Evolutionary conservation across 805 yeast genomes (phyloP).

Genomic region (Myxozyma udenii): DNA sequence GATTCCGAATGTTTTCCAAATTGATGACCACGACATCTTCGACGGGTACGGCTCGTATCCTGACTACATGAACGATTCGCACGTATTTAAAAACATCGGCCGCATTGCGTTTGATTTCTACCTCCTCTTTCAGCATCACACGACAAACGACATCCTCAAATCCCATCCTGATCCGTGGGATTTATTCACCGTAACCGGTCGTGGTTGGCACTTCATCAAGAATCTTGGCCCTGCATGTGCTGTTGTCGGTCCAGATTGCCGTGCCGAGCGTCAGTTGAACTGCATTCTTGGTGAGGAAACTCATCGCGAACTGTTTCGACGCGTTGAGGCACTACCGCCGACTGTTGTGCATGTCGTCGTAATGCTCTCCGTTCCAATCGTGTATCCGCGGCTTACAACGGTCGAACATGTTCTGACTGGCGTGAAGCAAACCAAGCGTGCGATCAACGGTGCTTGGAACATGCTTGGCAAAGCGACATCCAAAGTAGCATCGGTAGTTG

Average conservation of each 20-base stretch:
- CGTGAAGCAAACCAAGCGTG: slow-evolving; percentile 39
- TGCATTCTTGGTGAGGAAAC: slow-evolving; percentile 55
- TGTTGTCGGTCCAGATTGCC: slow-evolving; percentile 81
- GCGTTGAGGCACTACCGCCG: slow-evolving; percentile 57
- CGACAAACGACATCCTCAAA: slow-evolving; percentile 42
- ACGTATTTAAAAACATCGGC: slow-evolving; percentile 70
- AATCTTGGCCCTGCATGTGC: slow-evolving; percentile 72
- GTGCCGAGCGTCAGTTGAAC: slow-evolving; percentile 76
- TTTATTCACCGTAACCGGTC: slow-evolving; percentile 43
- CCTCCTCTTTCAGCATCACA: slow-evolving; percentile 88
- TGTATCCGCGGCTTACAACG: slow-evolving; percentile 93
- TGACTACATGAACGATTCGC: slow-evolving; percentile 68
- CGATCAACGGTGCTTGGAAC: slow-evolving; percentile 28
- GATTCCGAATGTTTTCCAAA: slow-evolving; percentile 82
- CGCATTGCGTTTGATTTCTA: slow-evolving; percentile 78
- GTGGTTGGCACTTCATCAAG: slow-evolving; percentile 74
- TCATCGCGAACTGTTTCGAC: slow-evolving; percentile 58
- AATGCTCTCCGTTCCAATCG: slow-evolving; percentile 90
- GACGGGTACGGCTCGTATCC: slow-evolving; percentile 93
- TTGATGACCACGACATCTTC: slow-evolving; percentile 93
- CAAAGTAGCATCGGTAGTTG: slow-evolving; percentile 58
- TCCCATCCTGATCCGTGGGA: slow-evolving; percentile 23
- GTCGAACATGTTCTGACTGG: slow-evolving; percentile 66
- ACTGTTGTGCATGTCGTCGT: slow-evolving; percentile 72
- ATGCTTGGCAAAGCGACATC: slow-evolving; percentile 27